phyloP scores from a whole-genome alignment of 176 grass and related monocot genomes.

The Phoenix dactylifera region DNA sequence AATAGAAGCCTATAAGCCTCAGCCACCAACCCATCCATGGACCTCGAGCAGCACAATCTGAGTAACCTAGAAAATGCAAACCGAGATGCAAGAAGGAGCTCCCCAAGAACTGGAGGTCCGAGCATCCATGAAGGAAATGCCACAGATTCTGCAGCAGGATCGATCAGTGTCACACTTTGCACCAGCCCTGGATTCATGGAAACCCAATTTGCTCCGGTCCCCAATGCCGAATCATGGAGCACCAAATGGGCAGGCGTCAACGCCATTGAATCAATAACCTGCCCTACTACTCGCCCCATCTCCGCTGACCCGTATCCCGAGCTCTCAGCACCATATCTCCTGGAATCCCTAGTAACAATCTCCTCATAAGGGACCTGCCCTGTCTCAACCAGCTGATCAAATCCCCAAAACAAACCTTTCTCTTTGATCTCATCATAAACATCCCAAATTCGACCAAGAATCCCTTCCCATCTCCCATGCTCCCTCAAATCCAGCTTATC shows the following conservation, averaged over 20 bases:
- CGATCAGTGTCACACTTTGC: slow-evolving; percentile 56
- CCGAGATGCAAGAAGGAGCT: slow-evolving; percentile 37
- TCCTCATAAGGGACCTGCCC: slow-evolving; percentile 60
- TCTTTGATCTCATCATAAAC: slow-evolving; percentile 40
- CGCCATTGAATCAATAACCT: slow-evolving; percentile 38
- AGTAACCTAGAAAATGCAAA: slow-evolving; percentile 45
- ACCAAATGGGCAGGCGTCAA: slow-evolving; percentile 56
- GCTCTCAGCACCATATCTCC: neutral
- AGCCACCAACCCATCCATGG: slow-evolving; percentile 18
- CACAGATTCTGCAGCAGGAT: slow-evolving; percentile 30
- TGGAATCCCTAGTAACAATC: neutral
- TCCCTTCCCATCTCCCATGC: neutral
- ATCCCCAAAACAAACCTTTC: slow-evolving; percentile 68
- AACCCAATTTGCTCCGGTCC: slow-evolving; percentile 36
- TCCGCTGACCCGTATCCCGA: slow-evolving; percentile 30
- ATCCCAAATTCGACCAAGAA: slow-evolving; percentile 20
- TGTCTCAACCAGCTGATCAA: slow-evolving; percentile 67
- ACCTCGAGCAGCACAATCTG: slow-evolving; percentile 58
- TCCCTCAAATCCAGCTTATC: neutral
- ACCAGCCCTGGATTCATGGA: slow-evolving; percentile 27
- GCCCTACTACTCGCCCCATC: slow-evolving; percentile 27
- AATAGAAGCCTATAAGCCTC: slow-evolving; percentile 49
- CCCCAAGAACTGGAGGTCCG: slow-evolving; percentile 41
- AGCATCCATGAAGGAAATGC: slow-evolving; percentile 68
- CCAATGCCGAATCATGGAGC: slow-evolving; percentile 59